These are phyloP conservation scores for Flueggea neowawraea DNA, from an alignment of 441 rosid genomes.

Conservation along the genomic window DNA sequence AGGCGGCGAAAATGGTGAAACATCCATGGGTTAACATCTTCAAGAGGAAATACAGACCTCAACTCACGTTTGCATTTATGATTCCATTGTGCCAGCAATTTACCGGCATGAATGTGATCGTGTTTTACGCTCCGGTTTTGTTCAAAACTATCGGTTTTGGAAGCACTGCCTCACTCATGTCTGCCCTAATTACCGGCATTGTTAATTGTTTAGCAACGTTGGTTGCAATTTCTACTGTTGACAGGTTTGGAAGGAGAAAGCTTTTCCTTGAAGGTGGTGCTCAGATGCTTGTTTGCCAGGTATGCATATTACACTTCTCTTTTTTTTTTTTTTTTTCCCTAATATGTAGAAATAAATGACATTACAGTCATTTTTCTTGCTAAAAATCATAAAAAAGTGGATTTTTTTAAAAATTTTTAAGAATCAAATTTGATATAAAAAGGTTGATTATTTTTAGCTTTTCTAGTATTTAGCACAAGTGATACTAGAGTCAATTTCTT, in stretches of 20 bases:
- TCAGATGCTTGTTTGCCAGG: slow-evolving; percentile 55
- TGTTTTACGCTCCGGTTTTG: slow-evolving; percentile 58
- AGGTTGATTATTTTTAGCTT: no score
- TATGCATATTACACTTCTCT: neutral
- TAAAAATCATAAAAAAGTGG: no score
- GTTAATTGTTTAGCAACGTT: slow-evolving; percentile 39
- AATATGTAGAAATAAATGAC: no score
- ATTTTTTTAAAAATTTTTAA: no score
- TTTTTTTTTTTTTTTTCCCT: no score
- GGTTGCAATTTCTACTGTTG: slow-evolving; percentile 42
- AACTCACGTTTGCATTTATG: slow-evolving; percentile 31
- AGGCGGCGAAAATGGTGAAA: slow-evolving; percentile 33
- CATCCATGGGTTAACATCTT: slow-evolving; percentile 49
- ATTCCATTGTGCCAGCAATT: slow-evolving; percentile 57
- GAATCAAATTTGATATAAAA: no score
- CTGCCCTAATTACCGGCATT: slow-evolving; percentile 45
- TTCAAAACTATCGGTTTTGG: slow-evolving; percentile 49
- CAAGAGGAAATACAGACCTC: slow-evolving; percentile 48
- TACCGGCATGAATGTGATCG: slow-evolving; percentile 53
- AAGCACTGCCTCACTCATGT: slow-evolving; percentile 42
- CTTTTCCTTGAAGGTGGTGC: slow-evolving; percentile 51
- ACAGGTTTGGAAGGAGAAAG: slow-evolving; percentile 41
- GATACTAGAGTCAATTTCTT: no score
- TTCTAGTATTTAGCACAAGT: no score
- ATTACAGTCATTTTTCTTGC: neutral